phyloP scores from a whole-genome alignment of 495 filamentous ascomycete genomes.

The Massariosphaeria phaeospora region DNA sequence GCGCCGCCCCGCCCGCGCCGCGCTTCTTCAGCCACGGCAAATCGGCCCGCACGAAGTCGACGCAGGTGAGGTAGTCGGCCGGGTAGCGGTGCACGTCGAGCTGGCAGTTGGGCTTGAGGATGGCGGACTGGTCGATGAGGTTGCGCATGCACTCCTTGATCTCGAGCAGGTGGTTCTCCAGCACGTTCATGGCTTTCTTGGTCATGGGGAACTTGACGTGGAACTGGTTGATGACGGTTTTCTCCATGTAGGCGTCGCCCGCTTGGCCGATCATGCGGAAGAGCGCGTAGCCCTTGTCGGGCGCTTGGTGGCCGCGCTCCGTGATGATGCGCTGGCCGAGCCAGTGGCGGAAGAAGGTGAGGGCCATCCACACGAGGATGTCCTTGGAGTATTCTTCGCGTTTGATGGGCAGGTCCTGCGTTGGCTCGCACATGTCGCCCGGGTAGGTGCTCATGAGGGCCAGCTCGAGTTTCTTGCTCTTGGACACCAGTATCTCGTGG shows the following conservation, averaged over 20 bases:
- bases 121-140: constrained; percentile 1
- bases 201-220: constrained; percentile 37
- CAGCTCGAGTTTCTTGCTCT: constrained; percentile 21
- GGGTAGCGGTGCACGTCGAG: constrained; percentile 21
- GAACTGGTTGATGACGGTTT: constrained; percentile 28
- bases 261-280: constrained; percentile 24
- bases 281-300: constrained; percentile 35
- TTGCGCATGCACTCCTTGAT: constrained; percentile 32
- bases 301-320: constrained; percentile 21
- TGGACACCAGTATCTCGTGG: constrained; percentile 39
- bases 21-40: constrained; percentile 35
- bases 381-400: constrained; percentile 35
- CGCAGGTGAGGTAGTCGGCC: constrained; percentile 41
- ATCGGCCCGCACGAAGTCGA: constrained; percentile 34
- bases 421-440: constrained; percentile 7
- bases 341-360: constrained; percentile 34
- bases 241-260: constrained; percentile 36
- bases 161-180: constrained; percentile 33
- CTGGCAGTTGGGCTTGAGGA: constrained; percentile 15
- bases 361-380: constrained; percentile 38
- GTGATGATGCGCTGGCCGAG: constrained; percentile 25
- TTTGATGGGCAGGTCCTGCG: constrained; percentile 6
- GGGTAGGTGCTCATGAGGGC: constrained; percentile 12
- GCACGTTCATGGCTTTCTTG: constrained; percentile 33
- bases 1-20: not conserved